Percentiles rank a stretch among this genome's conserved stretches.
Conservation (phyloP, 176 grass and related monocot genomes). For the Juncus inflexus region DNA sequence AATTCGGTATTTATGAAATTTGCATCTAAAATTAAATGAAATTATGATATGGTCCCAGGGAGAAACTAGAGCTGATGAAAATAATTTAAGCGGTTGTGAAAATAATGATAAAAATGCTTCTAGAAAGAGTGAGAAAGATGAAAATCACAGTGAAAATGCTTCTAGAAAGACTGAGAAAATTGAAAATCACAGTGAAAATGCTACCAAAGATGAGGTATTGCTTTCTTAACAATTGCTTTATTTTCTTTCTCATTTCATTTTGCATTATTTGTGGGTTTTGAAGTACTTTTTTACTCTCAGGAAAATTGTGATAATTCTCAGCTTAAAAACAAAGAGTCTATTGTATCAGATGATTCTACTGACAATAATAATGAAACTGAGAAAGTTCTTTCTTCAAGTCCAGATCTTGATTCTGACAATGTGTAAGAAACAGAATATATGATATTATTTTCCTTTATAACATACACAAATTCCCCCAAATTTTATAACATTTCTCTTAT, state of each 20-base stretch:
- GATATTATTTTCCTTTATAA: conserved; percentile 17
- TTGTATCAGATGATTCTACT: conserved; percentile 25
- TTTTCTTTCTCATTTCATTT: conserved; percentile 3
- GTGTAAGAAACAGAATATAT: conserved; percentile 36
- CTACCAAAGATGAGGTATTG: conserved; percentile 31
- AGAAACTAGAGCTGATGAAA: conserved; percentile 2
- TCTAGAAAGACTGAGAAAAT: conserved; percentile 10
- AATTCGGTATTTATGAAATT: conserved; percentile 4
- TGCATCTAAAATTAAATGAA: neutral
- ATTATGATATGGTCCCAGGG: conserved; percentile 1
- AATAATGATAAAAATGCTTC: conserved; percentile 31
- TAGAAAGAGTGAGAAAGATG: conserved; percentile 7
- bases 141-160: conserved; percentile 17
- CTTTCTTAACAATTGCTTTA: conserved; percentile 9
- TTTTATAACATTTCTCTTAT: conserved; percentile 18
- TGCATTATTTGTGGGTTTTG: conserved; percentile 17
- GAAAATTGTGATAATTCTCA: conserved; percentile 23
- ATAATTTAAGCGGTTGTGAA: conserved; percentile 1
- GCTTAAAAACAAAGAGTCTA: conserved; percentile 29
- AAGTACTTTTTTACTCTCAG: conserved; percentile 33
- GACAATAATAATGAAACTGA: conserved; percentile 18
- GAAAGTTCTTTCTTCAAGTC: conserved; percentile 37
- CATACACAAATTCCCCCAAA: neutral
- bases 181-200: conserved; percentile 14
- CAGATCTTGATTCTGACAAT: conserved; percentile 36